A percentile compares a stretch with the other conserved stretches of the same genome.
phyloP scores from a whole-genome alignment of 2,329 filamentous ascomycete species.

The Pseudonectria foliicola region DNA sequence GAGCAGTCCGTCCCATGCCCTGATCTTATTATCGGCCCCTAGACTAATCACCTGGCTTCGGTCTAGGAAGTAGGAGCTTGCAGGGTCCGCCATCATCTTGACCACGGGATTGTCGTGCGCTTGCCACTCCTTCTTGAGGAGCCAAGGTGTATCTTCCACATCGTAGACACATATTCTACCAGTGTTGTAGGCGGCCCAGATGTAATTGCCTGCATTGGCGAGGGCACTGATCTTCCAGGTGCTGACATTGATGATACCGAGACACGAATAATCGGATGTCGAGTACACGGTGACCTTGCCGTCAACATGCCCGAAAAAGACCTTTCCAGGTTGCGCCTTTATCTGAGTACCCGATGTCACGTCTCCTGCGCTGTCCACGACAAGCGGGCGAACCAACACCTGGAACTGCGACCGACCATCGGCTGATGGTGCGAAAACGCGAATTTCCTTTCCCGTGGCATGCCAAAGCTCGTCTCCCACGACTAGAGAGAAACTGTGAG shows the following conservation, averaged over 20 bases:
- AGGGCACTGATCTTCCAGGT: constrained; percentile 92
- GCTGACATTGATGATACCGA: constrained; percentile 79
- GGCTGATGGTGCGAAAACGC: constrained; percentile 69
- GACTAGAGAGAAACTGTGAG: constrained; percentile 82
- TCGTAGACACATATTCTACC: constrained; percentile 94
- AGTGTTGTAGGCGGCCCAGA: constrained; percentile 94
- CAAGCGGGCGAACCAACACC: constrained; percentile 63
- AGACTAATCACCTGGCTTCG: constrained; percentile 79
- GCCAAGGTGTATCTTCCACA: constrained; percentile 74
- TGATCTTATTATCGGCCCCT: constrained; percentile 77
- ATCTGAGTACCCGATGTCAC: constrained; percentile 77
- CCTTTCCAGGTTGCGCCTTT: constrained; percentile 65
- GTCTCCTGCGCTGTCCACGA: constrained; percentile 69
- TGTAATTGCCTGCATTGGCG: constrained; percentile 67
- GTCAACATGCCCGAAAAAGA: constrained; percentile 88
- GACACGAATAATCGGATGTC: constrained; percentile 63
- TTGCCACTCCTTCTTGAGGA: constrained; percentile 88
- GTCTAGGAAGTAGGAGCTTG: constrained; percentile 79
- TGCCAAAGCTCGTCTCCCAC: constrained; percentile 84
- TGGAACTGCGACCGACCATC: constrained; percentile 66
- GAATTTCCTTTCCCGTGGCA: constrained; percentile 77
- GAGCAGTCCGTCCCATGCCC: constrained; percentile 85
- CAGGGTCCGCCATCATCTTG: constrained; percentile 68
- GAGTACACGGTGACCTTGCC: constrained; percentile 95
- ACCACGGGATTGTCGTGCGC: constrained; percentile 80